Base-by-base conservation (phyloP, 768 basidiomycete species). In the Rhodotorula diobovata region DNA sequence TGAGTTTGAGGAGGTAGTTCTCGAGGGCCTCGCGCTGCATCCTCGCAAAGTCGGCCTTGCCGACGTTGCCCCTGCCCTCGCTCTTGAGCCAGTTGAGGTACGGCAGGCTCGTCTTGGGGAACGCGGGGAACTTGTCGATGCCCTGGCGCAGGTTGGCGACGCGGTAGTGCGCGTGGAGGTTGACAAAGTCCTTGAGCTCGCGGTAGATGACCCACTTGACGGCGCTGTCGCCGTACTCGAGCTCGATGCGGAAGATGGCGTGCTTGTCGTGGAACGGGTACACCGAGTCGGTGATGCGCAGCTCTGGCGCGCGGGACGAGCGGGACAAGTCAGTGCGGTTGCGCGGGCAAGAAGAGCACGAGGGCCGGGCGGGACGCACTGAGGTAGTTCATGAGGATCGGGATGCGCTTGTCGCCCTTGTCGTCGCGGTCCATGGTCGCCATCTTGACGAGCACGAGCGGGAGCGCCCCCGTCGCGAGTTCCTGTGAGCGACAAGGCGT, bases 181-280 rank as follows among this genome's bases (percentile, higher is more conserved):
- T 89, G 57, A 95, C 65, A 78, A 99, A 96, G 79, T 98, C 95
- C 71, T 91, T 87, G 64, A 96, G 84, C 81, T 94, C 89, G 63
- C 95, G 88, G 80, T 93, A 93, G n/a, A 92, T 85, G 39, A 96
- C 94, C 95, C 96, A 99, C 80, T 82, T 93, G 84, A 78, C 85
- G 87, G 21, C 89, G 88, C 92, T 92, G 74, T 95, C 93, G 1
- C 92, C 95, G 79, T 99, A 98, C 80, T 96, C 73, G 55, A 78
- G 74, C 75, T 94, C 92, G 75, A 94, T 92, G 25, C 91, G 86
- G 79, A 94, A 94, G 4, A 91, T 87, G 10, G 90, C 87, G 78
- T 89, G 90, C 56, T 86, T 82, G 32, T 86, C 84, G 72, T 91
- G 86, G 73, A 90, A 82, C 10, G 91, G 90, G 81, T 93, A 88